These are phyloP conservation scores for Gnaphalium uliginosum DNA, from an alignment of 129 eudicot species.

Conservation along the genomic window DNA sequence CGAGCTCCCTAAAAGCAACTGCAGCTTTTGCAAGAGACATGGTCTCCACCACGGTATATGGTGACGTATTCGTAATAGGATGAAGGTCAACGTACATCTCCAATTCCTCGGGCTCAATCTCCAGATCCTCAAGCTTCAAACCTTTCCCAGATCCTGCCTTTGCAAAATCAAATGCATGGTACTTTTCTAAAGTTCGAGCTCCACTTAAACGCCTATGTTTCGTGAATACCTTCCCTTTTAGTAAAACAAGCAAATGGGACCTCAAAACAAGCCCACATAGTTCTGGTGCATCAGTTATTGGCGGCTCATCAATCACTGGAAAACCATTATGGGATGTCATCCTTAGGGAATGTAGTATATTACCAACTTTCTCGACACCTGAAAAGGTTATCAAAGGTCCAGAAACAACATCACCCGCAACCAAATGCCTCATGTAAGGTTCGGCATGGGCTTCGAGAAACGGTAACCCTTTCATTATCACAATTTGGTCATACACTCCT, in stretches of 20 bases:
- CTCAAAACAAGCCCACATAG: conserved; percentile 88
- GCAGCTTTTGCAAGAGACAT: conserved; percentile 99
- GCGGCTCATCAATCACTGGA: conserved; percentile 95
- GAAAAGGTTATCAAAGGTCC: conserved; percentile 81
- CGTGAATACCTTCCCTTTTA: conserved; percentile 58
- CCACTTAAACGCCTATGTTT: conserved; percentile 48
- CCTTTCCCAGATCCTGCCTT: conserved; percentile 98
- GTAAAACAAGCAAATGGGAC: conserved; percentile 89
- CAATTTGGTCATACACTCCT: conserved; percentile 95
- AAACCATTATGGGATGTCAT: conserved; percentile 85
- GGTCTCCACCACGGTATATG: conserved; percentile 88
- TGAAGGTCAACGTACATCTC: conserved; percentile 98
- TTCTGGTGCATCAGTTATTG: conserved; percentile 72
- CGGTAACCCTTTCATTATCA: conserved; percentile 87
- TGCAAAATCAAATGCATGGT: conserved; percentile 86
- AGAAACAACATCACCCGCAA: conserved; percentile 84
- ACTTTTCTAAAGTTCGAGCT: conserved; percentile 49
- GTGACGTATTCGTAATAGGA: conserved; percentile 93
- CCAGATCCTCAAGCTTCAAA: conserved; percentile 73
- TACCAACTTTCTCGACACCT: conserved; percentile 86
- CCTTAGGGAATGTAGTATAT: conserved; percentile 60
- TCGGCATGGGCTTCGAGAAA: conserved; percentile 94
- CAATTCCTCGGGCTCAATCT: conserved; percentile 71
- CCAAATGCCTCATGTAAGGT: conserved; percentile 89
- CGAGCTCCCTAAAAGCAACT: conserved; percentile 77